A percentile compares a stretch with the other conserved stretches of the same genome.
phyloP scores from a whole-genome alignment of 176 grass and related monocot genomes.

The Oryza punctata region DNA sequence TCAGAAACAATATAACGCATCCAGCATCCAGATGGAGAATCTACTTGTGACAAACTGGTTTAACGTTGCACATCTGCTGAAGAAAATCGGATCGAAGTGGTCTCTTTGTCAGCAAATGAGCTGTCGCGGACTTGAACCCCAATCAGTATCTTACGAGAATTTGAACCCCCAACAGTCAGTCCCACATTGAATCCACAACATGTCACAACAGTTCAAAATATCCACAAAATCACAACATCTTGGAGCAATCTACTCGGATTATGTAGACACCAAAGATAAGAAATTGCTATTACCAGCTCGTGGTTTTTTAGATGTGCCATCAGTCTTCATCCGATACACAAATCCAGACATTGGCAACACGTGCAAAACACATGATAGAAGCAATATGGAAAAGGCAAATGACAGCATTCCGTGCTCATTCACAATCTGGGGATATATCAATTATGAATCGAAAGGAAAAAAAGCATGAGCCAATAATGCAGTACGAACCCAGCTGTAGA shows the following conservation, averaged over 20 bases:
- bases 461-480: constrained; percentile 14
- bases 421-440: constrained; percentile 38
- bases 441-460: background rate
- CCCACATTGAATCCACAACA: background rate
- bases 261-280: too few relatives aligned
- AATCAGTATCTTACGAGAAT: background rate
- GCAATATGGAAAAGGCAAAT: background rate
- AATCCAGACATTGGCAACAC: background rate
- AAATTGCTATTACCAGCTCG: too few relatives aligned
- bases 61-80: too few relatives aligned
- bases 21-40: too few relatives aligned
- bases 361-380: background rate
- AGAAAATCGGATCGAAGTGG: too few relatives aligned
- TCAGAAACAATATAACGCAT: too few relatives aligned
- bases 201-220: background rate
- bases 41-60: too few relatives aligned
- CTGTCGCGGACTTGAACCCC: too few relatives aligned
- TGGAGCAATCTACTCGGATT: too few relatives aligned
- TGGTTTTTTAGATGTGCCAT: too few relatives aligned
- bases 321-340: too few relatives aligned
- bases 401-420: background rate
- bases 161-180: background rate
- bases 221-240: background rate
- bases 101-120: too few relatives aligned
- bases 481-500: background rate